These are phyloP conservation scores for Lactarius deliciosus DNA, from an alignment of 768 basidiomycete species.

Conservation along the genomic window DNA sequence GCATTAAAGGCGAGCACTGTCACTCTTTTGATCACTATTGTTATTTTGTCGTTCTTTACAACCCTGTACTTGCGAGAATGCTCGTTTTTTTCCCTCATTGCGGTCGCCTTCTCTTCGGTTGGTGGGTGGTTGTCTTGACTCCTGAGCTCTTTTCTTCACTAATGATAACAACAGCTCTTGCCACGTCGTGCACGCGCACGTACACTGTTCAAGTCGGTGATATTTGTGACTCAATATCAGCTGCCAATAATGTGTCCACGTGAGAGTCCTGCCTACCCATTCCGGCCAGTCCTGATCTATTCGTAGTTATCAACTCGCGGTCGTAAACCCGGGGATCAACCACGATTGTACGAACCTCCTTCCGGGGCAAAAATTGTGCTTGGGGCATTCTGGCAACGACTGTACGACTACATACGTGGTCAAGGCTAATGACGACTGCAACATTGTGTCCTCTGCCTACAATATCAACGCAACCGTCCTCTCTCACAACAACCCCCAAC, in stretches of 20 bases:
- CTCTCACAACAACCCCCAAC: constrained; percentile 71
- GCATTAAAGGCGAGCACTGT: background rate
- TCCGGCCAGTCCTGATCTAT: background rate
- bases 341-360: constrained; percentile 56
- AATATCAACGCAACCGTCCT: constrained; percentile 56
- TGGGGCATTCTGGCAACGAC: constrained; percentile 59
- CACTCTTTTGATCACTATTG: constrained; percentile 19
- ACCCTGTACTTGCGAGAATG: background rate
- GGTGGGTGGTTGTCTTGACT: background rate
- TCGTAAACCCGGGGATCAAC: constrained; percentile 53
- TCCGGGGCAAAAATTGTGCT: constrained; percentile 54
- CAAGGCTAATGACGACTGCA: constrained; percentile 55
- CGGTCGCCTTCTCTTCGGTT: background rate
- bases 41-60: background rate
- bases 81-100: background rate
- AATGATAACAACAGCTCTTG: background rate
- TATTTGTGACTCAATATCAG: constrained; percentile 68
- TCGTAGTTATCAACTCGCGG: constrained; percentile 70
- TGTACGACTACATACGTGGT: constrained; percentile 64
- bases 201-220: constrained; percentile 59
- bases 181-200: constrained; percentile 51
- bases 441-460: constrained; percentile 41
- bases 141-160: background rate
- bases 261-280: constrained; percentile 37
- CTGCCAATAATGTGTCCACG: constrained; percentile 60